Base-by-base conservation (phyloP, 140 eudicot genomes). In the Senecio squalidus region DNA sequence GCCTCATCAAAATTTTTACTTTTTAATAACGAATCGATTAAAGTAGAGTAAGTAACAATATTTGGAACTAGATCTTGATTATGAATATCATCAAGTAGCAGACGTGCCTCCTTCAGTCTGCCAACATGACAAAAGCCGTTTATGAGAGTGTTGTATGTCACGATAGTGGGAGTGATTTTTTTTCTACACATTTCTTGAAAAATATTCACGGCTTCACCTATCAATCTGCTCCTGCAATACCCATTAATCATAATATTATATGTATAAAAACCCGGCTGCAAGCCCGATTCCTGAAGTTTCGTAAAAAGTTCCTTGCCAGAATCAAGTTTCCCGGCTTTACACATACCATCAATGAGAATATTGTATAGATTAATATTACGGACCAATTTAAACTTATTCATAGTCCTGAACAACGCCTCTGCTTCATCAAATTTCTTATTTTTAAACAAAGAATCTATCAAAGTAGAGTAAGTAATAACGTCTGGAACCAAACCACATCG, bases 221-320 rank as follows among this genome's bases (percentile, higher is more conserved):
- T 54, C 69, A 52, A 52, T 55, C 47, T 53, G 6, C 41, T 68
- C 48, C 67, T 67, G 60, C 79, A 74, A 62, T 67, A 74, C 15
- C 62, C 80, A 1, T 74, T 74, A 28, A 74, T 74, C 57, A 74
- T 6, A n/a, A 74, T 60, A 46, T 74, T 74, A 16, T 67, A 74
- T 0, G 80, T 74, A 54, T 62, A 60, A 61, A 74, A 62, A 74
- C 65, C 26, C 2, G 80, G 79, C 25, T 68, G 8, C 28, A 74
- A 54, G 6, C 75, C 71, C 25, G n/a, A 54, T 1, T 49, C 11
- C 10, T 40, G 70, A 36, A 74, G 61, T 59, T 68, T 21, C 14
- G 27, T 50, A 34, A 74, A 74, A 38, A 45, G 47, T 41, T 52
- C 63, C 62, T 45, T 55, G 7, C 66, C 75, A 16, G 1, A 18